Evolutionary conservation across 805 yeast species (phyloP), one percentile per base, ranked within the genome.

Genomic region (Isabelozyma heimii): DNA sequence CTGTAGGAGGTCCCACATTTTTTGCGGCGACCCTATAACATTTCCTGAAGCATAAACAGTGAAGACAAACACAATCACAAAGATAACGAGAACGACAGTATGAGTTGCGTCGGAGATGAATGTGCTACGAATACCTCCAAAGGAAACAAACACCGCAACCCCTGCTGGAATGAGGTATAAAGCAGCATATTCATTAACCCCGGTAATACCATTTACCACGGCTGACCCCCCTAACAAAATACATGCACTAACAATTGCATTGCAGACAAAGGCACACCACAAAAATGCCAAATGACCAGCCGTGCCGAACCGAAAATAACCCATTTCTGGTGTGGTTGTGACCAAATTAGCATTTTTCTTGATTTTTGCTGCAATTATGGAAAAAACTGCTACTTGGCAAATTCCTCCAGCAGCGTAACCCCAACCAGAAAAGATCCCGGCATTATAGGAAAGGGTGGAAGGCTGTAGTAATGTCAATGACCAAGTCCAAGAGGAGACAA

Each of bases 101-200:
- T 73, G 76, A 40, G 68, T 73, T 50, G 71, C 73, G 53, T 73
- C 78, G 27, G 77, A 73, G 58, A 73, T 70, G 53, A 73, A 70
- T 5, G 78, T 73, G 37, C 77, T 77, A 58, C 72, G 73, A 53
- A 73, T 70, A 49, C 78, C 78, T 13, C 78, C 78, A 44, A 73
- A 70, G 28, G 72, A 52, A 15, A 77, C 73, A 54, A 73, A 73
- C 16, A 71, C 55, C 12, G 72, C 75, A 51, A 91, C 83, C 0
- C 97, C 92, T 12, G 91, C 69, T 2, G 97, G 97, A 45, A 91
- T 76, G 45, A 91, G 69, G 68, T 87, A 85, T 66, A 90, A 83
- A 1, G 91, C 87, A 7, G 97, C 97, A 37, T 83, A 85, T 3
- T 85, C 79, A 65, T 86, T 74, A 78, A 76, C 75, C 1, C 97